These are phyloP conservation scores for Eucalyptus decipiens DNA, from an alignment of 345 rosid genomes.

Conservation along the genomic window DNA sequence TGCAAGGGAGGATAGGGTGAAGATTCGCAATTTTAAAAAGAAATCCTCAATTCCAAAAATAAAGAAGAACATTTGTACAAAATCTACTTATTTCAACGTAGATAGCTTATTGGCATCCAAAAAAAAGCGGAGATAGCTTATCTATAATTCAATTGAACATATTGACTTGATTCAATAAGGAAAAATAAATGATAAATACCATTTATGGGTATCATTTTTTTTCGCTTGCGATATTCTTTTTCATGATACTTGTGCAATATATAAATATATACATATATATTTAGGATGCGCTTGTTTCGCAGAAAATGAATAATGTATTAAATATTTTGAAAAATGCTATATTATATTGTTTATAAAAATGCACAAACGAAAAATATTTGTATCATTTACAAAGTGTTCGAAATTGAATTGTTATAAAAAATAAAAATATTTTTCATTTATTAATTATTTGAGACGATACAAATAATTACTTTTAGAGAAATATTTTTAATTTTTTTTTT, in stretches of 20 bases:
- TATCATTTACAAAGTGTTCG: neutral
- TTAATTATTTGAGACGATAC: neutral
- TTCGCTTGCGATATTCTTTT: neutral
- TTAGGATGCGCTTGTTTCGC: accelerated
- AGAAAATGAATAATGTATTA: neutral
- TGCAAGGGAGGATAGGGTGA: neutral
- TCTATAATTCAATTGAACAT: neutral
- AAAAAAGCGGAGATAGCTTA: neutral
- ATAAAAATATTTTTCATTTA: neutral
- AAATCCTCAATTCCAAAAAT: neutral
- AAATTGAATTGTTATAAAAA: neutral
- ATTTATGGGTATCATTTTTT: neutral
- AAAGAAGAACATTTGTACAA: neutral
- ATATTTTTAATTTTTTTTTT: too few relatives aligned
- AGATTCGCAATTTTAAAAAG: neutral
- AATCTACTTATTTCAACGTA: neutral
- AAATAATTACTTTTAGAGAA: too few relatives aligned
- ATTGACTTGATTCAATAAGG: neutral
- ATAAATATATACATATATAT: neutral
- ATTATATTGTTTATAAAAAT: neutral
- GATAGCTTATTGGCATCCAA: neutral
- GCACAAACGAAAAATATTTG: accelerated
- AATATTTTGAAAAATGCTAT: neutral
- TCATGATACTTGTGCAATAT: neutral
- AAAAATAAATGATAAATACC: neutral